These are phyloP conservation scores for Microbotryum saponariae DNA, from an alignment of 1,284 basidiomycete species.

Conservation along the genomic window DNA sequence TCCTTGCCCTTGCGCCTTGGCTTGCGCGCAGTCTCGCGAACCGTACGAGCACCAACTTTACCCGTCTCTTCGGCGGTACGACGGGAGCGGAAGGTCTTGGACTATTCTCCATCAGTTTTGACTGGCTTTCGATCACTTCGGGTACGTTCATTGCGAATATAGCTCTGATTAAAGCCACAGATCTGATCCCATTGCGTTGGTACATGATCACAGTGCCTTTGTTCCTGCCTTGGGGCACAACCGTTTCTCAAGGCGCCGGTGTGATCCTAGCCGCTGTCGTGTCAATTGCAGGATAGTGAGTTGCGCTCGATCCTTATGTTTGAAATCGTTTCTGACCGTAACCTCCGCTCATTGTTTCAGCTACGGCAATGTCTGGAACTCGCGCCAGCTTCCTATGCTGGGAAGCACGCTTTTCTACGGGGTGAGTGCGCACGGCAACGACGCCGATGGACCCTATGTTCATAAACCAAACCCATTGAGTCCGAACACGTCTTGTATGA, in stretches of 20 bases:
- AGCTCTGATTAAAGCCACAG: background rate
- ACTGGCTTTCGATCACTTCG: conserved; percentile 43
- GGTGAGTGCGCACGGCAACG: conserved; percentile 34
- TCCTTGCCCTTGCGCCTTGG: too few relatives aligned
- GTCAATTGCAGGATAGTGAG: conserved; percentile 51
- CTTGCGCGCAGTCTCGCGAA: conserved; percentile 44
- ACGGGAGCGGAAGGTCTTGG: conserved; percentile 57
- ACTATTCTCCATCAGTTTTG: conserved; percentile 44
- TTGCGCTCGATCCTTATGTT: background rate
- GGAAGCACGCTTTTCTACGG: conserved; percentile 52
- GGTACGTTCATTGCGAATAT: background rate
- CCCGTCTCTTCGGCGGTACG: conserved; percentile 56
- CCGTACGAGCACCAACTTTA: conserved; percentile 51
- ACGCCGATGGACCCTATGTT: conserved; percentile 29
- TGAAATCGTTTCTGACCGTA: too few relatives aligned
- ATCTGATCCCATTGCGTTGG: too few relatives aligned
- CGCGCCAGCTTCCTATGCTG: conserved; percentile 53
- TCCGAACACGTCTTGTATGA: too few relatives aligned
- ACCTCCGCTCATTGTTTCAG: background rate
- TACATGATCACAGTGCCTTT: background rate
- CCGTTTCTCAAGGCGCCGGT: conserved; percentile 2
- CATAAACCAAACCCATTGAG: conserved; percentile 16
- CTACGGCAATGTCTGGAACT: conserved; percentile 49
- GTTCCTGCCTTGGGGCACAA: conserved; percentile 5
- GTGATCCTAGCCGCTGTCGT: conserved; percentile 44